These are phyloP conservation scores for Backusella tarrabulga DNA, from an alignment of 192 early-diverging fungal genomes.

Conservation along the genomic window DNA sequence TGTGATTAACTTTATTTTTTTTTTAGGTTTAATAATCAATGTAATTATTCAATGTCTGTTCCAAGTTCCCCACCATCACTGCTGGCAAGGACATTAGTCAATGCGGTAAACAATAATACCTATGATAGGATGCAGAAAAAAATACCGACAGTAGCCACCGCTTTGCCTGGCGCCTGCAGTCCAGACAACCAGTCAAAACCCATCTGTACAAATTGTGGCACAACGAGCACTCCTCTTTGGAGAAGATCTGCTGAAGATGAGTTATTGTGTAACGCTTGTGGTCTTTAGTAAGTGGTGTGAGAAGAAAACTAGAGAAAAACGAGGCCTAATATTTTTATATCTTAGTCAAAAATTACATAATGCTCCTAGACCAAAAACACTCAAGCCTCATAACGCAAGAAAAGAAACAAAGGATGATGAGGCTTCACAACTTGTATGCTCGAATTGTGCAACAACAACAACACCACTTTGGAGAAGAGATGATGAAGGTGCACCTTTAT, in stretches of 20 bases:
- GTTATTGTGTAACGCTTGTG: constrained; percentile 95
- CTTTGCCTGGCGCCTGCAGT: background rate
- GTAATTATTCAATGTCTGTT: constrained; percentile 9
- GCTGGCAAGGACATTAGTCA: background rate
- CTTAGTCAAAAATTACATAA: constrained; percentile 77
- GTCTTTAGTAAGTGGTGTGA: constrained; percentile 68
- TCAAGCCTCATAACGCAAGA: constrained; percentile 73
- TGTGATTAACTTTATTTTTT: constrained; percentile 7
- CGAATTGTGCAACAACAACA: constrained; percentile 76
- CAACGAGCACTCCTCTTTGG: constrained; percentile 93
- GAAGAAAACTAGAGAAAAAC: background rate
- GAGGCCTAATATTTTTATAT: background rate
- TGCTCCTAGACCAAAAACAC: constrained; percentile 71
- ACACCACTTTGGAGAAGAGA: constrained; percentile 92
- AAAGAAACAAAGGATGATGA: constrained; percentile 49
- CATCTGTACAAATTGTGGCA: constrained; percentile 67
- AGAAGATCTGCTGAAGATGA: constrained; percentile 81
- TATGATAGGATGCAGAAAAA: background rate
- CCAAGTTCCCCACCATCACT: constrained; percentile 9
- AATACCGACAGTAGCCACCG: background rate
- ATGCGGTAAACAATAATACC: background rate
- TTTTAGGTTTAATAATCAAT: constrained; percentile 11
- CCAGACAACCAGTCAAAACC: constrained; percentile 20
- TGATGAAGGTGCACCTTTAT: constrained; percentile 50
- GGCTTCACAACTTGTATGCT: constrained; percentile 48